Evolutionary conservation across 306 rosid genomes (phyloP).

Genomic region (Begonia peltatifolia): DNA sequence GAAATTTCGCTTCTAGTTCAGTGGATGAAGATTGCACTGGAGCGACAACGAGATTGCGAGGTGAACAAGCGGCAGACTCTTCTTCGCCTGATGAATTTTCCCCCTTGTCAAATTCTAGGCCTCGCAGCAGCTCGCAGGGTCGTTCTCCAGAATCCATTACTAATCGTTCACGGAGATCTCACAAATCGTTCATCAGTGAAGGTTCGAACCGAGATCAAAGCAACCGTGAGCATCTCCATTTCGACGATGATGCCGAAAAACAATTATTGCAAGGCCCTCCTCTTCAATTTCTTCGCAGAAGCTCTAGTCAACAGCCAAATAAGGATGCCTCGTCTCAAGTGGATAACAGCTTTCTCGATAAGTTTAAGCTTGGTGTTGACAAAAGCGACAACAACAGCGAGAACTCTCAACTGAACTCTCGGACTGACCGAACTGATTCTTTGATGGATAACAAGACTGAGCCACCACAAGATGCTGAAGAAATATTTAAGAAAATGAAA

Average conservation of each 20-base stretch:
- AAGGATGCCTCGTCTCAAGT: slow-evolving; percentile 18
- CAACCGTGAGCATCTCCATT: not conserved
- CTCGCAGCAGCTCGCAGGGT: slow-evolving; percentile 4
- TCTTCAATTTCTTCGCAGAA: slow-evolving; percentile 17
- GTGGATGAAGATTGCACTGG: not conserved
- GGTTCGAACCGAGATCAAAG: not conserved
- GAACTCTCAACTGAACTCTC: slow-evolving; percentile 12
- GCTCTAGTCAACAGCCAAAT: slow-evolving; percentile 6
- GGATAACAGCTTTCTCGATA: slow-evolving; percentile 54
- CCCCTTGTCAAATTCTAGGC: not conserved
- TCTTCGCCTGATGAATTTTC: not conserved
- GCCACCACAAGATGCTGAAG: slow-evolving; percentile 53
- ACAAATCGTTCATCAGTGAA: not conserved
- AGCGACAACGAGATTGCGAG: not conserved
- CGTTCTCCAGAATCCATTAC: slow-evolving; percentile 21
- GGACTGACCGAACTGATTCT: slow-evolving; percentile 11
- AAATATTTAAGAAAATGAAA: slow-evolving; percentile 85
- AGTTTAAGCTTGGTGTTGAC: slow-evolving; percentile 37
- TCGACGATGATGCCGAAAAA: slow-evolving; percentile 1
- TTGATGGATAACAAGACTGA: slow-evolving; percentile 12
- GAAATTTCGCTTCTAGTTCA: not conserved
- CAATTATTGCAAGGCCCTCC: slow-evolving; percentile 12
- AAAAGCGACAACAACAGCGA: slow-evolving; percentile 16
- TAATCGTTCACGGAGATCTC: slow-evolving; percentile 22
- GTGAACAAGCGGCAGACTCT: not conserved